Evolutionary conservation across 495 filamentous ascomycete genomes (phyloP).

Genomic region (Pseudoneurospora amorphoporcata): DNA sequence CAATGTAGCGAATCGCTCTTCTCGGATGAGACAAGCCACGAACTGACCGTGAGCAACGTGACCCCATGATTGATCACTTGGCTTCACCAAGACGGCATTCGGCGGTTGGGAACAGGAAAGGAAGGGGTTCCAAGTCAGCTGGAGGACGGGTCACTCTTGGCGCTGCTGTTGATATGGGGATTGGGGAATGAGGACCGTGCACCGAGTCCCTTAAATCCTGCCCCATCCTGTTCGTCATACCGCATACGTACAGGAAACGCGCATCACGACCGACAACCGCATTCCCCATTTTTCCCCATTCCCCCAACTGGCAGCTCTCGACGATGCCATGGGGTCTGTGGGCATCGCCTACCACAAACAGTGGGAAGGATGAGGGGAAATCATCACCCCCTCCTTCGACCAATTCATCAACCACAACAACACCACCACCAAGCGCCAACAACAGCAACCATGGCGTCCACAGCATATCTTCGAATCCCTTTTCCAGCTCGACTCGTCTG

Average conservation of each 20-base stretch:
- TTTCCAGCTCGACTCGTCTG: background rate
- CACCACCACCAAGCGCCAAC: background rate
- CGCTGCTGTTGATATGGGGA: background rate
- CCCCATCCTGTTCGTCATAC: background rate
- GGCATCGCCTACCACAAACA: conserved; percentile 6
- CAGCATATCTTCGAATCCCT: background rate
- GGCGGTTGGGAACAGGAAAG: background rate
- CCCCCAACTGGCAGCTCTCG: background rate
- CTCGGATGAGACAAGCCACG: background rate
- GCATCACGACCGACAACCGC: background rate
- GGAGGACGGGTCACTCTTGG: background rate
- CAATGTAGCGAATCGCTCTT: background rate
- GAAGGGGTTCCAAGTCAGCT: background rate
- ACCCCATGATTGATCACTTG: background rate
- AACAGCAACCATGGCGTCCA: background rate
- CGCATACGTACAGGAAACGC: background rate
- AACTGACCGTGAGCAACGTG: background rate
- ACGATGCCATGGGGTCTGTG: conserved; percentile 20
- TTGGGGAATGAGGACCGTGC: background rate
- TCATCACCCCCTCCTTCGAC: background rate
- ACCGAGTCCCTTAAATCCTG: background rate
- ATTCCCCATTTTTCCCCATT: background rate
- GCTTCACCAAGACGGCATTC: background rate
- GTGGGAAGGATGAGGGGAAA: background rate
- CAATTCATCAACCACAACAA: background rate